Conservation (phyloP, 2,329 filamentous ascomycete species). For the Nemania diffusa region DNA sequence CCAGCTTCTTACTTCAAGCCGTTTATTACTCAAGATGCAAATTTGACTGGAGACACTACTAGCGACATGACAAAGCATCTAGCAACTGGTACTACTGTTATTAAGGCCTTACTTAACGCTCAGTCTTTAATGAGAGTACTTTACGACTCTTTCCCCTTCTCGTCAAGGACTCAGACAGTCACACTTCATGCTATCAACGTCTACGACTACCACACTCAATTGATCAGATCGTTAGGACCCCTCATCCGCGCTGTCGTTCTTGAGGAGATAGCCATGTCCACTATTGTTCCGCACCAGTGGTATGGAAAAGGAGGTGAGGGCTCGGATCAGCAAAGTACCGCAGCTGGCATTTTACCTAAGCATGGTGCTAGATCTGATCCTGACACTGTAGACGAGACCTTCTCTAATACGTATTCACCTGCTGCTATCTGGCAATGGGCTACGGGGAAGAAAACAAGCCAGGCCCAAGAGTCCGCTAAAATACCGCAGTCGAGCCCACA, state of each 20-base stretch:
- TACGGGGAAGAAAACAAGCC: slow-evolving; percentile 32
- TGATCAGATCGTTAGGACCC: slow-evolving; percentile 79
- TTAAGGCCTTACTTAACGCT: slow-evolving; percentile 80
- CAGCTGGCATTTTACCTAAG: slow-evolving; percentile 24
- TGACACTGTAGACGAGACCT: slow-evolving; percentile 45
- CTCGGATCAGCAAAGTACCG: slow-evolving; percentile 34
- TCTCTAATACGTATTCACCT: slow-evolving; percentile 44
- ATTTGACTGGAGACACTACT: slow-evolving; percentile 47
- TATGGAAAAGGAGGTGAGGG: slow-evolving; percentile 46
- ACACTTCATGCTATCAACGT: slow-evolving; percentile 82
- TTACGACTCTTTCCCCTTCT: slow-evolving; percentile 77
- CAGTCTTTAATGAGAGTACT: slow-evolving; percentile 81
- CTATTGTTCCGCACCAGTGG: slow-evolving; percentile 78
- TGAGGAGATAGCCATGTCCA: slow-evolving; percentile 82
- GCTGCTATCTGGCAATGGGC: slow-evolving; percentile 42
- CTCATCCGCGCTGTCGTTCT: slow-evolving; percentile 83
- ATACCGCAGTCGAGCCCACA: slow-evolving; percentile 51
- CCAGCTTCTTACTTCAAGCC: slow-evolving; percentile 75
- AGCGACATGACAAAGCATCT: slow-evolving; percentile 56
- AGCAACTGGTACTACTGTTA: slow-evolving; percentile 76
- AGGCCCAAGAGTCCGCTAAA: slow-evolving; percentile 39
- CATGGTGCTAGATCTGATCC: slow-evolving; percentile 23
- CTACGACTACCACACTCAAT: slow-evolving; percentile 81
- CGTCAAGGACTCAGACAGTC: slow-evolving; percentile 70
- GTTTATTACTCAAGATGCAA: slow-evolving; percentile 62